Conservation (phyloP, 345 rosid species). For the Capsella bursapastoris region DNA sequence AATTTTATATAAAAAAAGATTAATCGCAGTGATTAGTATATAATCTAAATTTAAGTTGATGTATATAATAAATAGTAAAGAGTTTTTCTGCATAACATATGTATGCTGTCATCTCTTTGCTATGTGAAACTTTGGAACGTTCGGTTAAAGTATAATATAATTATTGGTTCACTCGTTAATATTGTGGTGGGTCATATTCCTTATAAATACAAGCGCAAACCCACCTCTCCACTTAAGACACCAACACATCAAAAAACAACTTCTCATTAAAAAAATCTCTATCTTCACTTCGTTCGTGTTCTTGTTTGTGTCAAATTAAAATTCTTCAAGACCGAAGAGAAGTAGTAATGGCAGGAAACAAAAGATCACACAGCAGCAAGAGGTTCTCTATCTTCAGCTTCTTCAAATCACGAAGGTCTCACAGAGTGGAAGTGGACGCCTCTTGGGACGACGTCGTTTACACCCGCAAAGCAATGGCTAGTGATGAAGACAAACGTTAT, state of each 20-base stretch:
- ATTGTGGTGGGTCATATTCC: constrained; percentile 26
- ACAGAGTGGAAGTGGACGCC: constrained; percentile 40
- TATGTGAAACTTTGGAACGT: not conserved
- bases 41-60: no score
- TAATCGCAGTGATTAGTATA: not conserved
- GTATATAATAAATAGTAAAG: no score
- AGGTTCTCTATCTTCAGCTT: constrained; percentile 47
- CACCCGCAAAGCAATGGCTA: constrained; percentile 50
- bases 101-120: not conserved
- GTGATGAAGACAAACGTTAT: constrained; percentile 53
- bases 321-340: constrained; percentile 20
- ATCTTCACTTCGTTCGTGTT: constrained; percentile 21
- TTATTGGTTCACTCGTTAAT: constrained; percentile 19
- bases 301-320: constrained; percentile 13
- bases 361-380: constrained; percentile 39
- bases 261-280: not conserved
- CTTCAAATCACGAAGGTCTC: constrained; percentile 45
- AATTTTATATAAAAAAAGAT: no score
- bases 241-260: constrained; percentile 34
- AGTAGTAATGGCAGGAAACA: constrained; percentile 44
- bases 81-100: no score
- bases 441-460: constrained; percentile 37
- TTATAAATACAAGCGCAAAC: constrained; percentile 40
- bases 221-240: constrained; percentile 26
- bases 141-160: constrained; percentile 4